Conservation (phyloP, 2,329 filamentous ascomycete species). For the Acephala macrosclerotiorum region DNA sequence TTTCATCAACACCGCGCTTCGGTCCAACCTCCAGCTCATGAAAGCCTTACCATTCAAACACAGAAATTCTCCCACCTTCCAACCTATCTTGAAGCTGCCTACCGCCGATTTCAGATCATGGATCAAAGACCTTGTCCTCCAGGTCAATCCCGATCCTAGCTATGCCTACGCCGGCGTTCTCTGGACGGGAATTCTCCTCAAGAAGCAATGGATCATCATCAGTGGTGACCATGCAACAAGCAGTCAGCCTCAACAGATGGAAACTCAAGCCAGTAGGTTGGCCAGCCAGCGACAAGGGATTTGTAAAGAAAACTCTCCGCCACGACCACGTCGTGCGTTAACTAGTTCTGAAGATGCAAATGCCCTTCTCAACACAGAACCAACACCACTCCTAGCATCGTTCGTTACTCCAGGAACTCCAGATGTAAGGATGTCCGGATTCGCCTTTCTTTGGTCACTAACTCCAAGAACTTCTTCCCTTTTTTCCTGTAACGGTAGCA, state of each 20-base stretch:
- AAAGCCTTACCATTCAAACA: conserved; percentile 20
- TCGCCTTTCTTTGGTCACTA: too few relatives aligned
- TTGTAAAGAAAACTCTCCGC: conserved; percentile 12
- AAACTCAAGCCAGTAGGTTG: conserved; percentile 5
- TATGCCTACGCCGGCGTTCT: conserved; percentile 66
- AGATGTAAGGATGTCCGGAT: too few relatives aligned
- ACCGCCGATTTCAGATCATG: conserved; percentile 71
- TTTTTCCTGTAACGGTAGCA: too few relatives aligned
- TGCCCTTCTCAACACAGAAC: conserved; percentile 12
- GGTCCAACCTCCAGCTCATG: conserved; percentile 46
- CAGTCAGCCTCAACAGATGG: conserved; percentile 2
- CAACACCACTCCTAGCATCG: conserved; percentile 4
- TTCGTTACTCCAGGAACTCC: conserved; percentile 24
- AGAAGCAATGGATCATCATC: conserved; percentile 69
- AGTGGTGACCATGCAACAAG: conserved; percentile 52
- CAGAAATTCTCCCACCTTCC: conserved; percentile 31
- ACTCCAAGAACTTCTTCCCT: too few relatives aligned
- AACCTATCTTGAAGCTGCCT: conserved; percentile 46
- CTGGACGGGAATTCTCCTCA: conserved; percentile 73
- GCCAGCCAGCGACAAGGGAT: conserved; percentile 15
- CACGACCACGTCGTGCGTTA: conserved; percentile 13
- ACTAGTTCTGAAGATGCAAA: conserved; percentile 20
- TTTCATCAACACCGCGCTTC: conserved; percentile 73
- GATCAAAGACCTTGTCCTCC: conserved; percentile 55
- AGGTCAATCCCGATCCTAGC: conserved; percentile 51